These are phyloP conservation scores for Insectozyma bohioensis DNA, from an alignment of 1,139 yeast species.

Conservation along the genomic window DNA sequence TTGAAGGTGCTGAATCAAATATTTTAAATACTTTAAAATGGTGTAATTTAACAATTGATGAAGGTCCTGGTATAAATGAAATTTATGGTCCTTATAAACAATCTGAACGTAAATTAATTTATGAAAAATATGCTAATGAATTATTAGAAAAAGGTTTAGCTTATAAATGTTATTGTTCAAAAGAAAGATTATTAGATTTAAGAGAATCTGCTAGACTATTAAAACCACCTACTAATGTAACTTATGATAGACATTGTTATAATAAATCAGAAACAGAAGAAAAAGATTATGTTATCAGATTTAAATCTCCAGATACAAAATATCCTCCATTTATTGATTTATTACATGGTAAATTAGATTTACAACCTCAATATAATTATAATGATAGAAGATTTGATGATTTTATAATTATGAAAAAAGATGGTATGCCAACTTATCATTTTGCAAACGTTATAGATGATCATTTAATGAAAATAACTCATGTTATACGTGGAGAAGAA, in stretches of 20 bases:
- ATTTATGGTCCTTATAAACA: slow-evolving; percentile 78
- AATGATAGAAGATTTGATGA: slow-evolving; percentile 82
- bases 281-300: slow-evolving; percentile 49
- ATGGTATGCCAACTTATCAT: slow-evolving; percentile 93
- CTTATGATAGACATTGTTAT: slow-evolving; percentile 89
- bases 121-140: slow-evolving; percentile 53
- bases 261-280: slow-evolving; percentile 29
- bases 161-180: slow-evolving; percentile 82
- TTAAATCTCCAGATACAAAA: slow-evolving; percentile 59
- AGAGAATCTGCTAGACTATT: slow-evolving; percentile 71
- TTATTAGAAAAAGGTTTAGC: slow-evolving; percentile 70
- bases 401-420: slow-evolving; percentile 84
- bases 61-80: slow-evolving; percentile 78
- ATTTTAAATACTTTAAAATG: slow-evolving; percentile 74
- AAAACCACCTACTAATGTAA: slow-evolving; percentile 87
- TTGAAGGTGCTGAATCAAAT: slow-evolving; percentile 78
- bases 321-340: slow-evolving; percentile 72
- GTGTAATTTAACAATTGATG: slow-evolving; percentile 78
- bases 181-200: slow-evolving; percentile 67
- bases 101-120: slow-evolving; percentile 71
- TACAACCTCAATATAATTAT: slow-evolving; percentile 77
- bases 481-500: slow-evolving; percentile 95
- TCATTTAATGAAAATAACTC: slow-evolving; percentile 87
- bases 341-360: slow-evolving; percentile 70
- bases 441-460: slow-evolving; percentile 96